Conservation (phyloP, 371 early-diverging fungal genomes). For the Encephalitozoon hellem region DNA sequence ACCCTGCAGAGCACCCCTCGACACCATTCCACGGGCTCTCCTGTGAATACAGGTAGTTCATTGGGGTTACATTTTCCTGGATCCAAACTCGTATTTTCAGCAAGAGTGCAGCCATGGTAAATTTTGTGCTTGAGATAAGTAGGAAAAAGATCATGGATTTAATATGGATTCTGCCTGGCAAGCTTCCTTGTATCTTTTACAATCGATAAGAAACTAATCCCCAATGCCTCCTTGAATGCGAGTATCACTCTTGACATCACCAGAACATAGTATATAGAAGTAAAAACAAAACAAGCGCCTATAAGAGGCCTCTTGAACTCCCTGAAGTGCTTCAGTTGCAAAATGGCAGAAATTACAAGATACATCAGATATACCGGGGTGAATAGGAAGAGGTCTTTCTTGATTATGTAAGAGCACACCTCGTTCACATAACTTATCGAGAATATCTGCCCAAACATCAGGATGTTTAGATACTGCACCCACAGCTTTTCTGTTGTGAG, state of each 20-base stretch:
- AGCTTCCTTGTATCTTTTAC: neutral
- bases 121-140: neutral
- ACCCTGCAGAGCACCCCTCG: constrained; percentile 20
- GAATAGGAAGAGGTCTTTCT: neutral
- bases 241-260: neutral
- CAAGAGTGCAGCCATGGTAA: neutral
- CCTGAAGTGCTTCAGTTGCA: neutral
- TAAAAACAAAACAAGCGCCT: neutral
- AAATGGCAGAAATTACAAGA: neutral
- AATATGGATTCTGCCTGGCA: neutral
- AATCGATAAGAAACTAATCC: neutral
- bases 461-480: neutral
- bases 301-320: neutral
- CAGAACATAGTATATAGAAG: neutral
- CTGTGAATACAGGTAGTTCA: constrained; percentile 19
- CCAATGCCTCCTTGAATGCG: neutral
- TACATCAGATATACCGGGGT: neutral
- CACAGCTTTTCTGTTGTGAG: neutral
- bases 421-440: constrained; percentile 19
- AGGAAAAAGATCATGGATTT: neutral
- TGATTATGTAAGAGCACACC: constrained; percentile 9
- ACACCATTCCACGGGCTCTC: constrained; percentile 1
- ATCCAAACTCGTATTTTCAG: neutral
- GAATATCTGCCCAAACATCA: constrained; percentile 23
- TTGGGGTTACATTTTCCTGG: neutral